Evolutionary conservation across 345 rosid genomes (phyloP), one percentile per base, ranked within the genome.

Genomic region (Salix exigua): DNA sequence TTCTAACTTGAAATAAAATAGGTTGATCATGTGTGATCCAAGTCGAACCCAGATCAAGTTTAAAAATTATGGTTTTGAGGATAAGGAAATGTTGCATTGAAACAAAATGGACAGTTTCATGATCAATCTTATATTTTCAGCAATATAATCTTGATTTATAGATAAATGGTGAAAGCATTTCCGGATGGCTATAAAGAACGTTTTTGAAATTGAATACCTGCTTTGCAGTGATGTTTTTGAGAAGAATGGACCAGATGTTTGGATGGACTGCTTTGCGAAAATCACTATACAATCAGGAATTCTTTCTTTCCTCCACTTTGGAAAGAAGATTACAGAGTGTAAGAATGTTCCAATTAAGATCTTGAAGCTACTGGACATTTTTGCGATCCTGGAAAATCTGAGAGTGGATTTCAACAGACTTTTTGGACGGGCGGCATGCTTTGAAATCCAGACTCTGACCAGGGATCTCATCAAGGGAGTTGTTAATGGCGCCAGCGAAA

Each of bases 301-400:
- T 63, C 76, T 83, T 72, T 23, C 80, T 23, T 79, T 79, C 53
- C 88, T 95, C 35, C 78, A 76, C 50, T 95, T 91, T 28, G 98
- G 93, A 25, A 82, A 61, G 80, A 88, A 83, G 37, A 81, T 89
- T 53, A 77, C 96, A 7, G 82, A 86, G 71, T 73, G 91, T 77
- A 91, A 86, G 86, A 89, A 86, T 75, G 75, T 82, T 78, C 90
- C 96, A 21, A 70, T 75, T 76, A 93, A 90, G 84, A 88, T 95
- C 37, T 67, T 93, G 81, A 89, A 87, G 76, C 90, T 93, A 69
- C 70, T 95, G 69, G 88, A 86, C 37, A 78, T 91, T 21, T 95
- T 93, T 75, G 75, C 87, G 14, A 85, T 77, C 68, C 76, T 93
- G 77, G 90, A 93, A 51, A 80, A 80, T 48, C 75, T 93, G 60